A percentile compares a stretch with the other conserved stretches of the same genome.
Evolutionary conservation across 2,329 filamentous ascomycete genomes (phyloP).

Genomic region (Colletotrichum limetticola): DNA sequence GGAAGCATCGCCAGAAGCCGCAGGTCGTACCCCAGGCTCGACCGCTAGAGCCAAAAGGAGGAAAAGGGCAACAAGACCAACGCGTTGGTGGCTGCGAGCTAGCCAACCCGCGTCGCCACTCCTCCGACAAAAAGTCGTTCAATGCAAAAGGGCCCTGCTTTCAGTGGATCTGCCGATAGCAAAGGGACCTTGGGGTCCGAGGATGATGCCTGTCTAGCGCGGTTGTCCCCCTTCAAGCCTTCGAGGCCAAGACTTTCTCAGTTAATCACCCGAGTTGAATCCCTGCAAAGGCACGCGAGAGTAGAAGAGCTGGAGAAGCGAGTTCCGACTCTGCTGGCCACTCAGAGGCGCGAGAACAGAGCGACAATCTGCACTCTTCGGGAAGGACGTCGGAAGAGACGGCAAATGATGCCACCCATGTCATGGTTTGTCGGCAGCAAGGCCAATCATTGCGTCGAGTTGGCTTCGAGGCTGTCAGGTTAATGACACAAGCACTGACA

Average conservation of each 20-base stretch:
- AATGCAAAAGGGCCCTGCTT: not conserved
- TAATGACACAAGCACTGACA: slow-evolving; percentile 23
- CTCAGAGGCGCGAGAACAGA: not conserved
- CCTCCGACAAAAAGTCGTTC: slow-evolving; percentile 19
- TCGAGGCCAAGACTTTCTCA: slow-evolving; percentile 2
- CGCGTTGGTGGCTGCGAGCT: not conserved
- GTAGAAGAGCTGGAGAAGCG: not conserved
- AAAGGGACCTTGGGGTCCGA: slow-evolving; percentile 28
- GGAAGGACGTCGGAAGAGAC: slow-evolving; percentile 27
- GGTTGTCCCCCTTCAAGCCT: not conserved
- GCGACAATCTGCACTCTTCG: not conserved
- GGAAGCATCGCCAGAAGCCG: not conserved
- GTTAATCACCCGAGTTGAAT: slow-evolving; percentile 15
- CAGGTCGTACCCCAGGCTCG: not conserved
- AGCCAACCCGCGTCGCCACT: slow-evolving; percentile 10
- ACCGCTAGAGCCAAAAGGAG: not conserved
- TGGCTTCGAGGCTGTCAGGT: slow-evolving; percentile 15
- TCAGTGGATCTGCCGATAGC: slow-evolving; percentile 25
- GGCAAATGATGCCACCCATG: slow-evolving; percentile 15
- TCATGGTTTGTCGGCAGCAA: not conserved
- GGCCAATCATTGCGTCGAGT: slow-evolving; percentile 2
- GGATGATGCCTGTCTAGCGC: slow-evolving; percentile 23
- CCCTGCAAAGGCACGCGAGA: slow-evolving; percentile 22
- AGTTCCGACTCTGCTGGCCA: not conserved
- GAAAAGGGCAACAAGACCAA: not conserved